These are phyloP conservation scores for Magnusiomyces tetraspermus DNA, from an alignment of 1,139 yeast genomes.

Conservation along the genomic window DNA sequence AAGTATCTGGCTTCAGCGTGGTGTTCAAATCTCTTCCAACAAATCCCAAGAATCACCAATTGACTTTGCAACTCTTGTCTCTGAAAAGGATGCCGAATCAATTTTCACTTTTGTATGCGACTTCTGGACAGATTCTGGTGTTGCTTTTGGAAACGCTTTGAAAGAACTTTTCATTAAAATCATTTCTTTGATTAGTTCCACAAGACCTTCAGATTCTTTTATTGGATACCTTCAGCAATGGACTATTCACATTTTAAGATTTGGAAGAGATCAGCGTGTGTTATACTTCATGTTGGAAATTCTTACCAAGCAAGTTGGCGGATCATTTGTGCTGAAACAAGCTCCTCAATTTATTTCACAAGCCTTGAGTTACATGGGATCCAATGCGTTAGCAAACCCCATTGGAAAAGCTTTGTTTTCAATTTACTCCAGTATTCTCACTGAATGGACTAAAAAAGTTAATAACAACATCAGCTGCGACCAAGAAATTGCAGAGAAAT, in stretches of 20 bases:
- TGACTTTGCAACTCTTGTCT: constrained; percentile 17
- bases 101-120: constrained; percentile 52
- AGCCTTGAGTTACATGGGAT: constrained; percentile 43
- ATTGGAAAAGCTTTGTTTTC: constrained; percentile 53
- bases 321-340: constrained; percentile 34
- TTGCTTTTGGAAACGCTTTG: constrained; percentile 61
- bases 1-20: constrained; percentile 54
- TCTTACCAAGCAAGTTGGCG: constrained; percentile 41
- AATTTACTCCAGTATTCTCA: constrained; percentile 27
- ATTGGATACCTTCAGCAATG: constrained; percentile 33
- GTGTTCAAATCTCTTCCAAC: constrained; percentile 31
- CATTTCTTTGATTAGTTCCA: constrained; percentile 32
- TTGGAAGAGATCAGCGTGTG: constrained; percentile 47
- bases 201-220: constrained; percentile 14
- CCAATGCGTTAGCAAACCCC: constrained; percentile 57
- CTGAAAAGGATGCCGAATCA: constrained; percentile 29
- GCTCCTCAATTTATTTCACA: constrained; percentile 40
- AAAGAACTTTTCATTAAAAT: constrained; percentile 49
- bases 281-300: constrained; percentile 51
- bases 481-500: constrained; percentile 28
- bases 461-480: constrained; percentile 15
- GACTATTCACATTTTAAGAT: constrained; percentile 37
- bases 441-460: constrained; percentile 31
- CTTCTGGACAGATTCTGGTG: constrained; percentile 62
- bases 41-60: constrained; percentile 7